Conservation (phyloP, 2,329 filamentous ascomycete genomes). For the Colletotrichum sp. region DNA sequence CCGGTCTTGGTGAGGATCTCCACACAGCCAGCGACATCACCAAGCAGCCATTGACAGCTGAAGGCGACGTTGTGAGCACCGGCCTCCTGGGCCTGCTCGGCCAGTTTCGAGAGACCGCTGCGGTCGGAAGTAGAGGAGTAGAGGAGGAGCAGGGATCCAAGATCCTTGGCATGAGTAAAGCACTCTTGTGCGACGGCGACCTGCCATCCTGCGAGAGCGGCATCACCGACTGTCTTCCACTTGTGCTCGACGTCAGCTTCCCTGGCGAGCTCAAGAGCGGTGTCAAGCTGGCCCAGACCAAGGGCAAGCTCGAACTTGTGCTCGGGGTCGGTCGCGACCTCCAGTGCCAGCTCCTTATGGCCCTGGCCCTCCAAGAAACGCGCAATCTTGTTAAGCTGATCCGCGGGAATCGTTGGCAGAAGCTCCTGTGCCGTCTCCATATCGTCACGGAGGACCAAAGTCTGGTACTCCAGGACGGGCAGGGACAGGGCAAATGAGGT, state of each 20-base stretch:
- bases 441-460: slow-evolving; percentile 89
- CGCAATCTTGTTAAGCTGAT: slow-evolving; percentile 97
- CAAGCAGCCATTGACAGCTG: slow-evolving; percentile 85
- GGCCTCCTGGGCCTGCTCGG: slow-evolving; percentile 74
- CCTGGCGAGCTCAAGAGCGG: slow-evolving; percentile 83
- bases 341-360: slow-evolving; percentile 92
- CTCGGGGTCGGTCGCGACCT: slow-evolving; percentile 92
- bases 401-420: slow-evolving; percentile 81
- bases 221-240: slow-evolving; percentile 97
- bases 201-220: slow-evolving; percentile 86
- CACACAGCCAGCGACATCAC: slow-evolving; percentile 81
- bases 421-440: slow-evolving; percentile 90
- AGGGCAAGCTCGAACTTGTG: slow-evolving; percentile 96
- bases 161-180: slow-evolving; percentile 88
- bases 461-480: slow-evolving; percentile 95
- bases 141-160: slow-evolving; percentile 86
- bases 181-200: slow-evolving; percentile 89
- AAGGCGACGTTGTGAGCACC: slow-evolving; percentile 94
- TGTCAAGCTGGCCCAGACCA: slow-evolving; percentile 80
- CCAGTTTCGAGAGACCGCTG: slow-evolving; percentile 74
- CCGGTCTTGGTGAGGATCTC: slow-evolving; percentile 81
- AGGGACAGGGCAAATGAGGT: slow-evolving; percentile 91
- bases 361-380: slow-evolving; percentile 97
- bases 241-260: slow-evolving; percentile 91
- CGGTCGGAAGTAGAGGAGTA: slow-evolving; percentile 86